phyloP scores from a whole-genome alignment of 352 stramenopile genomes.

The Phytophthora pinifolia region DNA sequence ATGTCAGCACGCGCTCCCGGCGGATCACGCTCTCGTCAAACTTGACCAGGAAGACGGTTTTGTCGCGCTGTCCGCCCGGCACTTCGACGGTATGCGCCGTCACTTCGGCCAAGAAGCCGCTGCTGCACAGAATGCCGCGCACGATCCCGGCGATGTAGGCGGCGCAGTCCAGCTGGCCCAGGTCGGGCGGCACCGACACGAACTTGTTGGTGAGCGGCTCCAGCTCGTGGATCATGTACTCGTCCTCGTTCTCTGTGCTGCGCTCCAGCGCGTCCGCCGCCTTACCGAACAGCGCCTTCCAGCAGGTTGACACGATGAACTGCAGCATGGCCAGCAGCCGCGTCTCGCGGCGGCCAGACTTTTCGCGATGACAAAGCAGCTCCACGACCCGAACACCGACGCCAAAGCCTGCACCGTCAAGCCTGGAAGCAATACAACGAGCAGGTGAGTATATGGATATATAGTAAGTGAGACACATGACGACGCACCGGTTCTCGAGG shows the following conservation, averaged over 20 bases:
- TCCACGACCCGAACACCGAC: conserved; percentile 96
- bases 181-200: conserved; percentile 94
- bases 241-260: conserved; percentile 97
- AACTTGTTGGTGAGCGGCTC: conserved; percentile 96
- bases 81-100: conserved; percentile 76
- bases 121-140: conserved; percentile 83
- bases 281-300: conserved; percentile 97
- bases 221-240: conserved; percentile 98
- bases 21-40: conserved; percentile 85
- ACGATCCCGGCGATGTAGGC: conserved; percentile 96
- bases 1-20: conserved; percentile 70
- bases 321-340: conserved; percentile 88
- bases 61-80: conserved; percentile 57
- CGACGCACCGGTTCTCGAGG: conserved; percentile 86
- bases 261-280: conserved; percentile 95
- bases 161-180: conserved; percentile 96
- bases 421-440: conserved; percentile 27
- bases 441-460: not conserved
- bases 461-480: not conserved
- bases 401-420: conserved; percentile 94
- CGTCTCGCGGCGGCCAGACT: conserved; percentile 76
- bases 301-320: conserved; percentile 94
- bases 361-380: conserved; percentile 88
- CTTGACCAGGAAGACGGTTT: conserved; percentile 88
- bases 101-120: conserved; percentile 82